Evolutionary conservation across 441 rosid genomes (phyloP), one percentile per base, ranked within the genome.

Genomic region (Raphanus hybrid): DNA sequence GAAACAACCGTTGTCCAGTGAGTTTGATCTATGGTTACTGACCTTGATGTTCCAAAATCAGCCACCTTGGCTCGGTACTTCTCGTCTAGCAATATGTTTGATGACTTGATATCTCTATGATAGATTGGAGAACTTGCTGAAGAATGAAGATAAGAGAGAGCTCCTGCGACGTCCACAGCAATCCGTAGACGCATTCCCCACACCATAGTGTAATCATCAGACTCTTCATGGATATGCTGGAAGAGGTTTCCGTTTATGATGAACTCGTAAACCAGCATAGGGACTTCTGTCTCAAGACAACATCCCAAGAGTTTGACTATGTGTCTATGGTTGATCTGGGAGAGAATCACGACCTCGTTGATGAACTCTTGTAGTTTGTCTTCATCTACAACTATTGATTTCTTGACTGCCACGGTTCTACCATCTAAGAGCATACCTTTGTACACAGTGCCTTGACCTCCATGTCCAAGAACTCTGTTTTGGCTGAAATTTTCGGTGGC

Each of bases 401-500:
- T 84, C 78, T 89, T 92, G 3, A 92, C 85, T 15, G 96, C 96
- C 48, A 92, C 91, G 2, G 71, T 75, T 41, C 87, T 87, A 61
- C 96, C 92, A 78, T 87, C 91, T 6, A 72, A 76, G 63, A 92
- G 88, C 83, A 84, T 85, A 6, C 93, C 93, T 70, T 81, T 91
- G 83, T 88, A 90, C 54, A 91, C 97, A 77, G 85, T 88, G 18
- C 97, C 96, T 55, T 87, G 91, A 14, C 96, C 96, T 1, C 97
- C 97, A 11, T 81, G 85, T 8, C 96, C 97, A 55, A 92, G 69
- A 76, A 91, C 7, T 77, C 87, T 86, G 61, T 88, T 90, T 62
- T 12, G 58, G 2, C 91, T 85, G 83, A 92, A 91, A 74, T 74
- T 78, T 27, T 84, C 82, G 0, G 96, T 91, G 64, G 96, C 92